Evolutionary conservation across 202 grass and related monocot species (phyloP).

Genomic region (Schoenoplectus tabernaemontani): DNA sequence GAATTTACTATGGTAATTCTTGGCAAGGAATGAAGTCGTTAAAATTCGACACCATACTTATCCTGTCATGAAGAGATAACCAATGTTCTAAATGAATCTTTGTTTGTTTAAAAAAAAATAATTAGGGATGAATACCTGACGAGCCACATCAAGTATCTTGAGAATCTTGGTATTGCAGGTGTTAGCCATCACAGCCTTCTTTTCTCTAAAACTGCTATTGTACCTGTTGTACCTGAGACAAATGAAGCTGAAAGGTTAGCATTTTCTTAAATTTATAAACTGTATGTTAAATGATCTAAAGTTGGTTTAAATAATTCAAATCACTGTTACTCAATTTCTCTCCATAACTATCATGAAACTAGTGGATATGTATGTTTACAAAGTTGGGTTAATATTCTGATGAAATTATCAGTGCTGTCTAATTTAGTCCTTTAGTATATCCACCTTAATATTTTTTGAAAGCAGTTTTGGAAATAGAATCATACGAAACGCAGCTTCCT

Average conservation of each 20-base stretch:
- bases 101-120: slow-evolving; percentile 1
- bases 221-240: slow-evolving; percentile 54
- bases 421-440: slow-evolving; percentile 5
- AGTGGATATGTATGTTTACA: background rate
- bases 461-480: slow-evolving; percentile 29
- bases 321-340: background rate
- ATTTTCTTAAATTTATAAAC: background rate
- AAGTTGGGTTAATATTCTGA: background rate
- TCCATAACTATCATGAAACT: background rate
- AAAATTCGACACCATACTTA: background rate
- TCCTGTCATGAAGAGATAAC: background rate
- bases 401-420: background rate
- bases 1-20: background rate
- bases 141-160: slow-evolving; percentile 66
- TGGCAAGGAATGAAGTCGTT: background rate
- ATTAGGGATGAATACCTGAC: slow-evolving; percentile 60
- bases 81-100: background rate
- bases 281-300: background rate
- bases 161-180: slow-evolving; percentile 66
- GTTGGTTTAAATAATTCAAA: background rate
- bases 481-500: slow-evolving; percentile 25
- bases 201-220: slow-evolving; percentile 75
- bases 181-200: slow-evolving; percentile 93
- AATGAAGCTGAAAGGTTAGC: slow-evolving; percentile 39
- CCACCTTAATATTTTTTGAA: too few relatives aligned